Conservation (phyloP, 2,329 filamentous ascomycete genomes). For the Corynespora cassiicola region DNA sequence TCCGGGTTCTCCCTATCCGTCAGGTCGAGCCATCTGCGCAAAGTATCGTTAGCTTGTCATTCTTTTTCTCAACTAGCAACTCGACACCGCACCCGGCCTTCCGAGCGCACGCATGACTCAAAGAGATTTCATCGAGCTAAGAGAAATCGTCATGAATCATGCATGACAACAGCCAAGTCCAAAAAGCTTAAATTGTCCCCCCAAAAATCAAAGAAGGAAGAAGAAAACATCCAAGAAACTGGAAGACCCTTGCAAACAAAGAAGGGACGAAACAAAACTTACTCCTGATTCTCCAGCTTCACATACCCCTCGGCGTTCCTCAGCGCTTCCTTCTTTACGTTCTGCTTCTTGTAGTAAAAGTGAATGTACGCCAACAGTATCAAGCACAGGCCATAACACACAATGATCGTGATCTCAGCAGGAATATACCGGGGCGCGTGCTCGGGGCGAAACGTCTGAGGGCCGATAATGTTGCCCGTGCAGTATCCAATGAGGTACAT, state of each 20-base stretch:
- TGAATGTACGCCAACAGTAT: slow-evolving; percentile 67
- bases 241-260: slow-evolving; percentile 1
- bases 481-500: slow-evolving; percentile 54
- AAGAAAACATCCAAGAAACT: slow-evolving; percentile 1
- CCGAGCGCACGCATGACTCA: too few relatives aligned
- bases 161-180: too few relatives aligned
- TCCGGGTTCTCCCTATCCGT: slow-evolving; percentile 71
- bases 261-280: slow-evolving; percentile 14
- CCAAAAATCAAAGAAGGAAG: too few relatives aligned
- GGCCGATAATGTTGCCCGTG: slow-evolving; percentile 50
- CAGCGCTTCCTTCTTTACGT: slow-evolving; percentile 63
- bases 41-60: background rate
- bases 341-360: slow-evolving; percentile 66
- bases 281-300: slow-evolving; percentile 72
- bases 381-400: slow-evolving; percentile 62
- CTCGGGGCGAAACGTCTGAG: slow-evolving; percentile 35
- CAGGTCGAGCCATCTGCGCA: slow-evolving; percentile 61
- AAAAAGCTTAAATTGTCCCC: too few relatives aligned
- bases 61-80: background rate
- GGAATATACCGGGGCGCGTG: slow-evolving; percentile 62
- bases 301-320: slow-evolving; percentile 63
- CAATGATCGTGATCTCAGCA: slow-evolving; percentile 69
- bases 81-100: too few relatives aligned
- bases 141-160: too few relatives aligned
- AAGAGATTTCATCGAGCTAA: too few relatives aligned